Percentiles rank a stretch among this genome's conserved stretches.
phyloP scores from a whole-genome alignment of 805 yeast species.

The Candida verbasci region DNA sequence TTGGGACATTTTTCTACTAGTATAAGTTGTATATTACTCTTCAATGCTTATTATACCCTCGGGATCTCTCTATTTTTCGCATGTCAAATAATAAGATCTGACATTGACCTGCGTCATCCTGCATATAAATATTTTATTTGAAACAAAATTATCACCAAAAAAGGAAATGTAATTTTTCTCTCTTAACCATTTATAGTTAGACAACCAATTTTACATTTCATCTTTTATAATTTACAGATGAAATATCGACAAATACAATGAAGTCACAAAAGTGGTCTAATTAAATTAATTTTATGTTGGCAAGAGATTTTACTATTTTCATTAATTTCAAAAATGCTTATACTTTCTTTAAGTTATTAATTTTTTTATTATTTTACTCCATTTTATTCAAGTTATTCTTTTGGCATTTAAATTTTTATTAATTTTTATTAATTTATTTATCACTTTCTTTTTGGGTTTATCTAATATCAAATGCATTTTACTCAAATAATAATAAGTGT shows the following conservation, averaged over 20 bases:
- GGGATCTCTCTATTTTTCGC: background rate
- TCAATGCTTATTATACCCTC: background rate
- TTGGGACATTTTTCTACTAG: too few relatives aligned
- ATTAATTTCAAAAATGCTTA: background rate
- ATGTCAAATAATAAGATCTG: too few relatives aligned
- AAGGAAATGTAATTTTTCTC: background rate
- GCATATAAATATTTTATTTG: background rate
- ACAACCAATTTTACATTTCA: background rate
- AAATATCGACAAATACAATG: background rate
- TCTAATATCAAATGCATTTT: constrained; percentile 5
- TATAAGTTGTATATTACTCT: too few relatives aligned
- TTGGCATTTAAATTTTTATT: background rate
- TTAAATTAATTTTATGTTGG: too few relatives aligned
- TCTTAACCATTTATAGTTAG: background rate
- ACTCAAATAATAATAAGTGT: background rate
- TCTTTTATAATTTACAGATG: too few relatives aligned
- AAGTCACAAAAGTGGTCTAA: background rate
- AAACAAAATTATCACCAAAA: background rate
- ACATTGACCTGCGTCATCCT: background rate
- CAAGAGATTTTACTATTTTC: too few relatives aligned
- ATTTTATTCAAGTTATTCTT: background rate
- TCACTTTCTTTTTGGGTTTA: too few relatives aligned
- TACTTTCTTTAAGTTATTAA: constrained; percentile 2
- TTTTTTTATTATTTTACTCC: too few relatives aligned
- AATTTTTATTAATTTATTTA: constrained; percentile 2